Conservation (phyloP, 148 eudicot species). For the Euryodendron excelsum region DNA sequence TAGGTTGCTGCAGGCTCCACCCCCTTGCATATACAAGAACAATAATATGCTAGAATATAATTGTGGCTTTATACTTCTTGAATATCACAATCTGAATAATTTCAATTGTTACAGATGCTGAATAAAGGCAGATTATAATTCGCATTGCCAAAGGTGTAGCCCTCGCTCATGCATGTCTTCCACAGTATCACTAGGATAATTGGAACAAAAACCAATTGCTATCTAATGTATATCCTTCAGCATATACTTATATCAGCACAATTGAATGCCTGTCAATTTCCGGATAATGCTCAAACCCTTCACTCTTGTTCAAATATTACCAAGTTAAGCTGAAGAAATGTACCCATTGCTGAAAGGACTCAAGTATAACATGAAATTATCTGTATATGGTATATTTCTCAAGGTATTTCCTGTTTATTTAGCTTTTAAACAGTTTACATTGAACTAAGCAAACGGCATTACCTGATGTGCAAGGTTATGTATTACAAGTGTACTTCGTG, state of each 20-base stretch:
- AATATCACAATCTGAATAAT: neutral
- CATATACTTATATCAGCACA: neutral
- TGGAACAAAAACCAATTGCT: no score
- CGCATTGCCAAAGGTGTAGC: neutral
- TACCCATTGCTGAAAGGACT: neutral
- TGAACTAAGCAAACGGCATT: slow-evolving; percentile 13
- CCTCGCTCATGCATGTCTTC: slow-evolving; percentile 3
- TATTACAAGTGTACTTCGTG: slow-evolving; percentile 74
- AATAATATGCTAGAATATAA: neutral
- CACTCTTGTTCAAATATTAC: neutral
- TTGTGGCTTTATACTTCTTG: neutral
- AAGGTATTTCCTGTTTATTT: neutral
- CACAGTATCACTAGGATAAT: neutral
- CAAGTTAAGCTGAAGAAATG: neutral
- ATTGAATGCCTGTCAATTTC: neutral
- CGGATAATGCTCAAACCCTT: neutral
- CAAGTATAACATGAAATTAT: neutral
- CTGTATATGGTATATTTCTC: neutral
- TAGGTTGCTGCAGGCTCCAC: slow-evolving; percentile 92
- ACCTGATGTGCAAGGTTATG: slow-evolving; percentile 98
- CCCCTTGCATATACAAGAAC: slow-evolving; percentile 49
- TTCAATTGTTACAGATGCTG: neutral
- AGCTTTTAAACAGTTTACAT: neutral
- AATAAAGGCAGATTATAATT: neutral
- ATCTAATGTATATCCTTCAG: neutral